Base-by-base conservation (phyloP, 1,284 basidiomycete genomes). In the Cutaneotrichosporon sp. region DNA sequence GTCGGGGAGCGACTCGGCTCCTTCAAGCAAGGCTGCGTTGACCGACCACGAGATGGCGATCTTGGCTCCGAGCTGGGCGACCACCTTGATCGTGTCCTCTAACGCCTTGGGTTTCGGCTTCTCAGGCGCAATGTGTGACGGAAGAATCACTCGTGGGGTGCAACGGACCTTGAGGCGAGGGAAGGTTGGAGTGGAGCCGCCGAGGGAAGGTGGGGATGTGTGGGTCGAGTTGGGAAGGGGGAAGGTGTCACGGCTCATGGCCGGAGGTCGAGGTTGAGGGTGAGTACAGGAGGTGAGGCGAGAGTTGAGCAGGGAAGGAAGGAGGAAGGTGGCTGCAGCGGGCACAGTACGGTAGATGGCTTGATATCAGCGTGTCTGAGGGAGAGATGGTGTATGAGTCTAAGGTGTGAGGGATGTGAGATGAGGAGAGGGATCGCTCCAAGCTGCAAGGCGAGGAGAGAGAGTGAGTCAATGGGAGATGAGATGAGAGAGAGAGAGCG, bases 41-140 rank as follows among this genome's bases (percentile, higher is more conserved):
- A 58, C 43, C 0, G 49, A 20, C 63, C 58, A 64, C 1, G 38
- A 14, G n/a, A 69, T 31, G 1, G 13, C 2, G n/a, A 70, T 62
- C 29, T 58, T 64, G n/a, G 62, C 67, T 2, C 66, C 67, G 3
- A 69, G 25, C 2, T 66, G 66, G 3, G 66, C 54, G 1, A 70
- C 55, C 5, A 69, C 57, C 54, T 70, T 65, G 52, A 72, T 43
- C 34, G 24, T 45, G 1, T 64, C 62, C 50, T 73, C 72, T 2
- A 72, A 34, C 1, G 58, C 57, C 45, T 58, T 65, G 14, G 64
- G 64, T 1, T 31, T 56, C 14, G 54, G 29, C 9, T 45, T 49
- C n/a, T 38, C 24, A 2, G 67, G 61, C 8, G 66, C 63, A 5
- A 67, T 62, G 6, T 54, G 27, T 4, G 59, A 36, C 4, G 69